Evolutionary conservation across 2,329 filamentous ascomycete genomes (phyloP).

Genomic region (Xylariaceae sp.): DNA sequence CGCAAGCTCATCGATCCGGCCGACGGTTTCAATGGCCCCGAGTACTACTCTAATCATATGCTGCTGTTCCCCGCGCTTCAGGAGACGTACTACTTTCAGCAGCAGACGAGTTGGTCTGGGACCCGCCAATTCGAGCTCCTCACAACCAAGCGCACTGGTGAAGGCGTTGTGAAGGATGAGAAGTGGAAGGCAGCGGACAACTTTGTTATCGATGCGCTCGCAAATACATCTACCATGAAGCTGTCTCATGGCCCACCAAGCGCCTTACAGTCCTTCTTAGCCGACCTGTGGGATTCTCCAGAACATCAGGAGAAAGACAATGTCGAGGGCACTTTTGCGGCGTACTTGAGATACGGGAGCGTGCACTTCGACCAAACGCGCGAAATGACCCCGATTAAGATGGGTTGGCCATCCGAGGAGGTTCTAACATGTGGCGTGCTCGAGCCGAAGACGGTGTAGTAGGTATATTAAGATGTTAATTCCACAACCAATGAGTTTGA

Average conservation of each 20-base stretch:
- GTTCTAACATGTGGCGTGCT: constrained; percentile 35
- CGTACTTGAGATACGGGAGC: constrained; percentile 41
- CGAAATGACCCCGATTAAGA: constrained; percentile 34
- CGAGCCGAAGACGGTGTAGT: constrained; percentile 29
- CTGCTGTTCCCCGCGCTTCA: constrained; percentile 42
- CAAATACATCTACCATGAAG: constrained; percentile 44
- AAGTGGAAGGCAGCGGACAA: constrained; percentile 39
- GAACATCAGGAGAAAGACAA: constrained; percentile 43
- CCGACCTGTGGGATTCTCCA: constrained; percentile 43
- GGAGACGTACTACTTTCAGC: constrained; percentile 42
- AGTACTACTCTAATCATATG: constrained; percentile 44
- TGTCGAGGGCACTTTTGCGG: constrained; percentile 40
- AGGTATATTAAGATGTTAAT: not conserved
- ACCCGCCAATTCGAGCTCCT: constrained; percentile 43
- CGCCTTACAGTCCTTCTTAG: constrained; percentile 40
- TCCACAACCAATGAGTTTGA: too few species aligned
- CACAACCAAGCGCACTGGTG: constrained; percentile 34
- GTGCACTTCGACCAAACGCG: constrained; percentile 40
- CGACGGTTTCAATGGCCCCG: constrained; percentile 45
- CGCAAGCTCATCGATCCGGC: constrained; percentile 44
- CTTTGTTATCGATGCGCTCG: constrained; percentile 41
- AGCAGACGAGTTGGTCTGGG: constrained; percentile 42
- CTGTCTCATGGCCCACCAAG: constrained; percentile 42
- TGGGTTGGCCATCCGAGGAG: constrained; percentile 36
- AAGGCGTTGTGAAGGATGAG: constrained; percentile 36